These are phyloP conservation scores for Hirschioporus abietinus DNA, from an alignment of 768 basidiomycete species.

Conservation along the genomic window DNA sequence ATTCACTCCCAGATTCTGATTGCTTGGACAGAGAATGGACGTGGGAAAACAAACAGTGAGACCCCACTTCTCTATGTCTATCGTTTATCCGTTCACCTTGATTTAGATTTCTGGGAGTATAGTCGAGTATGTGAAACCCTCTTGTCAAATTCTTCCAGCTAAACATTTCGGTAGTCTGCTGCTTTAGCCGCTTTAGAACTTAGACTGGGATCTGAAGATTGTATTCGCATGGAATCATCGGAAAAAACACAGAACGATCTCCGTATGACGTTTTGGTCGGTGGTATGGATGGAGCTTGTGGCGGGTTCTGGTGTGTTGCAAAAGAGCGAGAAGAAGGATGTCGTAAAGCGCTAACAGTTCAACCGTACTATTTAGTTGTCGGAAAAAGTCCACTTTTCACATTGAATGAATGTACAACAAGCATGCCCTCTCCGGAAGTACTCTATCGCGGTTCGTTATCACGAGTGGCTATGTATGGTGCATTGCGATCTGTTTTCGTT, in stretches of 20 bases:
- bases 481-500: conserved; percentile 1
- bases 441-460: neutral
- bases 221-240: conserved; percentile 8
- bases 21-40: conserved; percentile 10
- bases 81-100: neutral
- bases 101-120: neutral
- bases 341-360: neutral
- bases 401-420: neutral
- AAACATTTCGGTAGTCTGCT: conserved; percentile 5
- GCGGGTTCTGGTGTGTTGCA: conserved; percentile 1
- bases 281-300: conserved; percentile 1
- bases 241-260: conserved; percentile 4
- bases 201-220: conserved; percentile 10
- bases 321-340: neutral
- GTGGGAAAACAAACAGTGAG: conserved; percentile 1
- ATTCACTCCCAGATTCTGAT: conserved; percentile 10
- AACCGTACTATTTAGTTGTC: neutral
- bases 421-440: neutral
- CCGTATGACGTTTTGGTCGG: conserved; percentile 6
- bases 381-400: neutral
- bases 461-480: neutral
- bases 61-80: neutral
- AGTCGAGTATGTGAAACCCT: neutral
- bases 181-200: conserved; percentile 10
- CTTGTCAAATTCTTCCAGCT: neutral